Evolutionary conservation across 495 filamentous ascomycete genomes (phyloP).

Genomic region (Rhypophila decipiens): DNA sequence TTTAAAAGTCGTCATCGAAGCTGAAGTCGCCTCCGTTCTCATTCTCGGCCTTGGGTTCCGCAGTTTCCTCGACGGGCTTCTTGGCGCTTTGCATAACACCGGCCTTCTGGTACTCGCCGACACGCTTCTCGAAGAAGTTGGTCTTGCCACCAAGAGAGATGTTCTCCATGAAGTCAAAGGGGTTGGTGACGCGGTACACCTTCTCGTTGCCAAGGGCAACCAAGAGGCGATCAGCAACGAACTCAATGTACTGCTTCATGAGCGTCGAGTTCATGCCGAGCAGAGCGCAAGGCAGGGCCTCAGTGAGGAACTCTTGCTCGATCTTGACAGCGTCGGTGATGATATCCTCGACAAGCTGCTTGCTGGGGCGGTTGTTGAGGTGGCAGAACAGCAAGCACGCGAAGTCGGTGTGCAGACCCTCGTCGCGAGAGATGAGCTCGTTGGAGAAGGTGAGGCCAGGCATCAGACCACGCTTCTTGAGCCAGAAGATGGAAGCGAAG

Average conservation of each 20-base stretch:
- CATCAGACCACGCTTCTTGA: constrained; percentile 99
- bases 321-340: constrained; percentile 91
- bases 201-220: constrained; percentile 89
- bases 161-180: constrained; percentile 99
- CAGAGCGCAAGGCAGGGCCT: constrained; percentile 83
- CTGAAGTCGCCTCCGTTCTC: constrained; percentile 72
- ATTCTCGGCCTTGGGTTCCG: constrained; percentile 44
- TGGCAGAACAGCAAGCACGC: constrained; percentile 95
- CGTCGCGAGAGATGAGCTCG: constrained; percentile 98
- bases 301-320: constrained; percentile 96
- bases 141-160: constrained; percentile 98
- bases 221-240: constrained; percentile 92
- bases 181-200: constrained; percentile 86
- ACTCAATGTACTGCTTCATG: constrained; percentile 99
- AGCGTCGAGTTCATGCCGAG: constrained; percentile 96
- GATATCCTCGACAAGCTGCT: constrained; percentile 74
- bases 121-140: constrained; percentile 99
- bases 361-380: constrained; percentile 80
- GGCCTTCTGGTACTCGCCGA: constrained; percentile 98
- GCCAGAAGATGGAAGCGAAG: constrained; percentile 99
- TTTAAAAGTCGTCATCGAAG: constrained; percentile 97
- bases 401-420: constrained; percentile 99
- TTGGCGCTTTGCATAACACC: constrained; percentile 95
- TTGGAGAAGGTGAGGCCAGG: constrained; percentile 98
- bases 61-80: constrained; percentile 55